Evolutionary conservation across 2,329 filamentous ascomycete genomes (phyloP).

Genomic region (Lecanoromycetidae sp.): DNA sequence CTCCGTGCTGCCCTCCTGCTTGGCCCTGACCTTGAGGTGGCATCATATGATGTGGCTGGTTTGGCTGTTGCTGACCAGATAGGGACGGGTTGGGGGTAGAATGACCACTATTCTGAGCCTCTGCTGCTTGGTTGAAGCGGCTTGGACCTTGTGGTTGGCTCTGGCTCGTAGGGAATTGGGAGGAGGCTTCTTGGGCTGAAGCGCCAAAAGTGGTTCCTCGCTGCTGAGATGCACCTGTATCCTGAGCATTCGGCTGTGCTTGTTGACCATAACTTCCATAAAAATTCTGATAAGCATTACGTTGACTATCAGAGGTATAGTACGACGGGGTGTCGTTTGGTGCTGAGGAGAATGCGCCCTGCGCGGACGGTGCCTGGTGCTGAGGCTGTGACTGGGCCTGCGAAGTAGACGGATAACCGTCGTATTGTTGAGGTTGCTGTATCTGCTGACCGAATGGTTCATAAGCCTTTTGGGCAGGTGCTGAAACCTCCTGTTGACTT

Average conservation of each 20-base stretch:
- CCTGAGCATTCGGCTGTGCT: conserved; percentile 54
- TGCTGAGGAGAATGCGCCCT: conserved; percentile 58
- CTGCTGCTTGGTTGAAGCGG: conserved; percentile 53
- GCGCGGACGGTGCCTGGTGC: conserved; percentile 46
- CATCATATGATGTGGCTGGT: conserved; percentile 37
- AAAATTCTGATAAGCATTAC: conserved; percentile 62
- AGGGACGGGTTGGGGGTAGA: conserved; percentile 75
- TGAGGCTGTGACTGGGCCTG: conserved; percentile 52
- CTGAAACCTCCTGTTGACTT: conserved; percentile 47
- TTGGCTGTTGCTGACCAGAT: conserved; percentile 43
- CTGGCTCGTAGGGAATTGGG: conserved; percentile 49
- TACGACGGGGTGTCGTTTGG: conserved; percentile 74
- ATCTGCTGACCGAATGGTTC: conserved; percentile 76
- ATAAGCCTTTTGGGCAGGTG: conserved; percentile 64
- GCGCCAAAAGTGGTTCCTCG: conserved; percentile 66
- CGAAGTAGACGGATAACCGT: conserved; percentile 31
- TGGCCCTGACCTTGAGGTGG: conserved; percentile 39
- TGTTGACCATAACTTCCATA: conserved; percentile 49
- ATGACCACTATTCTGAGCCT: conserved; percentile 75
- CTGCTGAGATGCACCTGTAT: conserved; percentile 58
- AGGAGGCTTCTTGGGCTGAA: conserved; percentile 47
- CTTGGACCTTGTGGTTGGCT: conserved; percentile 59
- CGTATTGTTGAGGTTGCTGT: conserved; percentile 32
- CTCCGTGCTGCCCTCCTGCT: conserved; percentile 37
- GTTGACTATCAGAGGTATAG: conserved; percentile 64